Base-by-base conservation (phyloP, 2,329 filamentous ascomycete species). In the Helminthosporium solani region DNA sequence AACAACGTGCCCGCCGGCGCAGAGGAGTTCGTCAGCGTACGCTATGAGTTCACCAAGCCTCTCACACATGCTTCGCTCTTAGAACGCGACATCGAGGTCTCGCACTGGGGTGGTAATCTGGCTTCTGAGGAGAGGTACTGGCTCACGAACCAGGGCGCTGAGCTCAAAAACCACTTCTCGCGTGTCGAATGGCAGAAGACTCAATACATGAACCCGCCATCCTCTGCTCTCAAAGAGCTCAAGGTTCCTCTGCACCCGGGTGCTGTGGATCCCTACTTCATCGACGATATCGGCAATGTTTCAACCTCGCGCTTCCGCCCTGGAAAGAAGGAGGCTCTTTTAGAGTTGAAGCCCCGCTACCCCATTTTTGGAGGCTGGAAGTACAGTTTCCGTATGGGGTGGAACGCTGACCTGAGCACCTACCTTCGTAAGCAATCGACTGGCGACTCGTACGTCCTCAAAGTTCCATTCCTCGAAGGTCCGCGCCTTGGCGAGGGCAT, bases 361-460 rank as follows among this genome's bases (percentile, higher is more conserved):
- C 94, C 94, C n/a, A 71, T 99, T 19, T 99, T 96, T 63, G 94
- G 94, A 49, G 90, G 89, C 50, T 99, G 94, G 94, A 96, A 95
- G 73, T 97, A 96, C 73, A 94, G 88, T 56, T 99, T 97, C 77
- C 89, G 87, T 48, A 85, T 97, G 46, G 94, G 94, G 57, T 99
- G 94, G 94, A 95, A 97, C 74, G 85, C 88, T 42, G 84, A 95
- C 56, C 78, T 95, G 21, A 83, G 83, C 61, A 82, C 81, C 46
- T 94, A 88, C 68, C 69, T 99, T 56, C 85, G 89, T 60, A 78
- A 76, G 60, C 64, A 76, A 19, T 82, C 81, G 33, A 74, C 77
- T 36, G 79, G 79, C 20, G 83, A 89, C 49, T 81, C 83, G n/a
- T 95, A 89, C 63, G 80, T 95, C 8, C 79, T 99, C 49, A 95